Percentiles rank a stretch among this genome's conserved stretches.
These are phyloP conservation scores for Bipolaris cookei DNA, from an alignment of 2,329 filamentous ascomycete genomes.

Conservation along the genomic window DNA sequence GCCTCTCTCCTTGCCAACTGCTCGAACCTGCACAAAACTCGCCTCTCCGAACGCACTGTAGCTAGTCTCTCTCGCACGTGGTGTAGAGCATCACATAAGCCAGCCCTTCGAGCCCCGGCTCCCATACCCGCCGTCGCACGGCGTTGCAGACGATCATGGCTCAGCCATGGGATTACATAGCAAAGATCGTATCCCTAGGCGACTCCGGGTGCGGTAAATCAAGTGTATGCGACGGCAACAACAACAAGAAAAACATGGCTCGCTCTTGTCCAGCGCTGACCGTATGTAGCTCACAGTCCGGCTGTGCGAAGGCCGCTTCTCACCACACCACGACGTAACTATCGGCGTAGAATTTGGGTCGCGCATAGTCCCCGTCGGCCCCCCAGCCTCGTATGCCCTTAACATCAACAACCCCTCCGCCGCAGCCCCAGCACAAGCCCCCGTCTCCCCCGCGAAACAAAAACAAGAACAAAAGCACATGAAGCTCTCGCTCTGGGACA, in stretches of 20 bases:
- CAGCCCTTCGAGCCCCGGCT: neutral
- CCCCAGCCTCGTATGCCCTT: conserved; percentile 70
- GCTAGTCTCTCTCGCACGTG: neutral
- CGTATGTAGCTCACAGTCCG: conserved; percentile 77
- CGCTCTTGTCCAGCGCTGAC: conserved; percentile 17
- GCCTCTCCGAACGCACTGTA: neutral
- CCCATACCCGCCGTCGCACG: conserved; percentile 5
- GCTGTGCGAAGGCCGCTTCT: conserved; percentile 95
- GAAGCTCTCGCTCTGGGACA: conserved; percentile 96
- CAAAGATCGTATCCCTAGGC: conserved; percentile 97
- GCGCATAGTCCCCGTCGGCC: conserved; percentile 87
- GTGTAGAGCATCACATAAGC: neutral
- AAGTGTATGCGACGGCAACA: conserved; percentile 53
- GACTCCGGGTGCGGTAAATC: conserved; percentile 97
- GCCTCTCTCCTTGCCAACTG: neutral
- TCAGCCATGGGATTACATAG: conserved; percentile 95
- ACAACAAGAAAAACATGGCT: neutral
- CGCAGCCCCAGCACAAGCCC: conserved; percentile 19
- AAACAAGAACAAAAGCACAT: conserved; percentile 71
- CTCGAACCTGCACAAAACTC: neutral
- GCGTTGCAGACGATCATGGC: conserved; percentile 47
- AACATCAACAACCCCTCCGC: conserved; percentile 59
- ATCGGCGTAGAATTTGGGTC: conserved; percentile 97
- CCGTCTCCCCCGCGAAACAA: conserved; percentile 36
- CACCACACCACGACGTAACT: conserved; percentile 92